These are phyloP conservation scores for Arxiozyma heterogenica DNA, from an alignment of 1,139 yeast species.

Conservation along the genomic window DNA sequence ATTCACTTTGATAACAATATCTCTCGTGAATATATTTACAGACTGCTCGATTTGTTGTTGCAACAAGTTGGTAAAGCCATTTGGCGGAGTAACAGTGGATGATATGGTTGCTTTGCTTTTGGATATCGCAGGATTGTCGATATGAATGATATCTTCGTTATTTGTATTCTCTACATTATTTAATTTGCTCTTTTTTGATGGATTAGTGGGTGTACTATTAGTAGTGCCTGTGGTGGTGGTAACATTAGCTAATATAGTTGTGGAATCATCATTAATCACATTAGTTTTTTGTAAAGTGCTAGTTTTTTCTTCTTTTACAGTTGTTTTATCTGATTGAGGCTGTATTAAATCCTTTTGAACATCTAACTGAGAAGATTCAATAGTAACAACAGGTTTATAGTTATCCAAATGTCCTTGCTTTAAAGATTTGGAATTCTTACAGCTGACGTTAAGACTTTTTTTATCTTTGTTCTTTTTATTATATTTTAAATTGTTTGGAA, in stretches of 20 bases:
- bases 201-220: background rate
- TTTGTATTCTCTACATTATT: background rate
- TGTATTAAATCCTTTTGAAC: background rate
- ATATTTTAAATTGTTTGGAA: slow-evolving; percentile 1
- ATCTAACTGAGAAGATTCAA: slow-evolving; percentile 9
- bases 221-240: background rate
- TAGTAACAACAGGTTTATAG: slow-evolving; percentile 12
- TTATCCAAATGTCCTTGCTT: slow-evolving; percentile 16
- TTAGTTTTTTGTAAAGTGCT: too few species aligned
- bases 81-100: background rate
- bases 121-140: background rate
- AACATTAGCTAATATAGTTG: background rate
- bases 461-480: slow-evolving; percentile 1
- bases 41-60: slow-evolving; percentile 33
- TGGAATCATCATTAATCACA: background rate
- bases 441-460: background rate
- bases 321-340: background rate
- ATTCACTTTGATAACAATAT: slow-evolving; percentile 28
- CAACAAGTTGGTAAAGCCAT: slow-evolving; percentile 16
- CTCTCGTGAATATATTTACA: slow-evolving; percentile 29
- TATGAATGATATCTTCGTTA: background rate
- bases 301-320: background rate
- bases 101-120: background rate
- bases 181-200: too few species aligned
- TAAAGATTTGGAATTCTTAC: background rate